phyloP scores from a whole-genome alignment of 73 alveolate genomes.

The Uronychia binucleata region DNA sequence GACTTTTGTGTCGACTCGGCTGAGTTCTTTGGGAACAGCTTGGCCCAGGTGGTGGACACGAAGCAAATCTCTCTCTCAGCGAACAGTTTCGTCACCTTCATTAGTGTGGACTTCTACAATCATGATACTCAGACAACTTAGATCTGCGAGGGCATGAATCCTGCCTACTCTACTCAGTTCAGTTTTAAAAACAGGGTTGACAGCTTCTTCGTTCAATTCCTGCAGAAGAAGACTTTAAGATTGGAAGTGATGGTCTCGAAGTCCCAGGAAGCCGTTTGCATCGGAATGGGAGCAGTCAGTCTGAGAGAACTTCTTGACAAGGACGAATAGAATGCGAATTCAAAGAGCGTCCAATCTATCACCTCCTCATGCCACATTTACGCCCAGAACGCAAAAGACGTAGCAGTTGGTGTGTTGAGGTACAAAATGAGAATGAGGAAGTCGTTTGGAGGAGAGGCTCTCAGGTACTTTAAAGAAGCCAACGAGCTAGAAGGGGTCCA shows the following conservation, averaged over 20 bases:
- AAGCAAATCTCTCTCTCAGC: conserved; percentile 25
- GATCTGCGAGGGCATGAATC: conserved; percentile 73
- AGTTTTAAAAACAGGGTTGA: conserved; percentile 80
- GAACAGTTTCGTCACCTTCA: conserved; percentile 58
- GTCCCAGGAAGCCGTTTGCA: conserved; percentile 36
- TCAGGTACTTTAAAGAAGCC: conserved; percentile 77
- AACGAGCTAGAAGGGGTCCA: conserved; percentile 50
- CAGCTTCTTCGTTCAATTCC: conserved; percentile 70
- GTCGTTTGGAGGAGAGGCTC: conserved; percentile 75
- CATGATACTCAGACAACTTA: conserved; percentile 81
- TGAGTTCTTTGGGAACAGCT: conserved; percentile 30
- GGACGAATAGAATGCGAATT: conserved; percentile 5
- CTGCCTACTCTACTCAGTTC: conserved; percentile 76
- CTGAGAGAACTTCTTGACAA: conserved; percentile 63
- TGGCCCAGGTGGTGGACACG: conserved; percentile 39
- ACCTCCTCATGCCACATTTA: background rate
- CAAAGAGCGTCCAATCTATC: background rate
- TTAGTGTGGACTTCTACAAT: conserved; percentile 80
- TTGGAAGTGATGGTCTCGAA: conserved; percentile 68
- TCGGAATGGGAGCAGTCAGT: conserved; percentile 68
- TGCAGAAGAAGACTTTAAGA: conserved; percentile 60
- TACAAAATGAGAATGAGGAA: conserved; percentile 95
- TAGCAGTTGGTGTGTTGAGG: conserved; percentile 60
- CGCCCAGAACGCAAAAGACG: conserved; percentile 9
- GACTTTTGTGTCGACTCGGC: conserved; percentile 46